Evolutionary conservation across 306 rosid species (phyloP).

Genomic region (Glycine latifolia): DNA sequence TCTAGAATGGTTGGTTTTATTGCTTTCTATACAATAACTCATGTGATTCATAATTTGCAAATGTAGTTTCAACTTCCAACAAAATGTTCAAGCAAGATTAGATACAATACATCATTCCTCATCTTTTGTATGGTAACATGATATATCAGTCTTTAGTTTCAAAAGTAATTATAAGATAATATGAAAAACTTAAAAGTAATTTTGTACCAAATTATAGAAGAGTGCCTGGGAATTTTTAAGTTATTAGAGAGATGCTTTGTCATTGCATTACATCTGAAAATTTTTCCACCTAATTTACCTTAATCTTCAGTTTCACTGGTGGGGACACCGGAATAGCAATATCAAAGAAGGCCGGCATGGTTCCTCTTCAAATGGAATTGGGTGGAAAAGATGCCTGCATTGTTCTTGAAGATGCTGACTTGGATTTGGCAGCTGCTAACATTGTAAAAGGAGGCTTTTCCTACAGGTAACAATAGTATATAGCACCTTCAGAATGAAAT

Average conservation of each 20-base stretch:
- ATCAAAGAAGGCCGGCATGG: conserved; percentile 89
- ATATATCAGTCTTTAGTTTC: background rate
- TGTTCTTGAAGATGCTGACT: conserved; percentile 90
- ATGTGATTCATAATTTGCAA: conserved; percentile 7
- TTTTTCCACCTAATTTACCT: conserved; percentile 29
- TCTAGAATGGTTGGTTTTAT: background rate
- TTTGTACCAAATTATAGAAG: background rate
- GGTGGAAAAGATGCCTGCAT: conserved; percentile 99
- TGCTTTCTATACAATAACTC: background rate
- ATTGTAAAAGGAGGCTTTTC: conserved; percentile 90
- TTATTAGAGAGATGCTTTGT: background rate
- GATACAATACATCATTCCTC: background rate
- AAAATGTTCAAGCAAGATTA: conserved; percentile 11
- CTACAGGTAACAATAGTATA: conserved; percentile 63
- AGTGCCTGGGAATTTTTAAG: background rate
- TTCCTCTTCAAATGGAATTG: conserved; percentile 91
- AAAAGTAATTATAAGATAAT: background rate
- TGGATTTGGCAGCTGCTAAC: conserved; percentile 88
- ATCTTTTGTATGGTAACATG: background rate
- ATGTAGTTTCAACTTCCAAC: conserved; percentile 6
- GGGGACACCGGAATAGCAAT: conserved; percentile 89
- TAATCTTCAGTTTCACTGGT: conserved; percentile 76
- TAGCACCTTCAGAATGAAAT: conserved; percentile 1
- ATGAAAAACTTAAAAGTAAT: background rate
- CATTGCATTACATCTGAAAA: background rate